These are phyloP conservation scores for Nematodospora anomalae DNA, from an alignment of 1,139 yeast species.

Conservation along the genomic window DNA sequence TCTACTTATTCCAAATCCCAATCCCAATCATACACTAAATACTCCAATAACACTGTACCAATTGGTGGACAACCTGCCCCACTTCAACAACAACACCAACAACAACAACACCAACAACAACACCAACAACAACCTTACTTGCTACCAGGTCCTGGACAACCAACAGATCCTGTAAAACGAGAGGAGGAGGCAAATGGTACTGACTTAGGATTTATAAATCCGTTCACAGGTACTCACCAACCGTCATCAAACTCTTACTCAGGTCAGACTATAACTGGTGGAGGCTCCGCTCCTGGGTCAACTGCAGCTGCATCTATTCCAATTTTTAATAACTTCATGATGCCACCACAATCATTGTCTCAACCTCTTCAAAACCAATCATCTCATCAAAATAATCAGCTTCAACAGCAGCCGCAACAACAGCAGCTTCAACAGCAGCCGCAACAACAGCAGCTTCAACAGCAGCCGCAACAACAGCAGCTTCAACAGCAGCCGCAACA, in stretches of 20 bases:
- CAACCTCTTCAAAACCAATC: slow-evolving; percentile 1
- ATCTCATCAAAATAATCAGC: slow-evolving; percentile 1
- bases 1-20: slow-evolving; percentile 19
- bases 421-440: slow-evolving; percentile 11
- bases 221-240: slow-evolving; percentile 18
- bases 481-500: slow-evolving; percentile 1
- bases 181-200: slow-evolving; percentile 18
- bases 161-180: slow-evolving; percentile 8
- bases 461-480: slow-evolving; percentile 9
- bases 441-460: slow-evolving; percentile 5
- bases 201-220: slow-evolving; percentile 24
- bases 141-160: slow-evolving; percentile 8
- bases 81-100: slow-evolving; percentile 4
- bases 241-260: slow-evolving; percentile 1
- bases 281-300: slow-evolving; percentile 10
- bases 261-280: slow-evolving; percentile 4
- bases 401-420: slow-evolving; percentile 4
- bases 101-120: slow-evolving; percentile 7
- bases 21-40: slow-evolving; percentile 20
- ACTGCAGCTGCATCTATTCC: slow-evolving; percentile 12
- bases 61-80: slow-evolving; percentile 8
- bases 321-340: slow-evolving; percentile 14
- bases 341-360: slow-evolving; percentile 13
- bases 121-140: slow-evolving; percentile 5
- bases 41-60: slow-evolving; percentile 11